phyloP scores from a whole-genome alignment of 495 filamentous ascomycete species.

The Talaromyces wortmannii region DNA sequence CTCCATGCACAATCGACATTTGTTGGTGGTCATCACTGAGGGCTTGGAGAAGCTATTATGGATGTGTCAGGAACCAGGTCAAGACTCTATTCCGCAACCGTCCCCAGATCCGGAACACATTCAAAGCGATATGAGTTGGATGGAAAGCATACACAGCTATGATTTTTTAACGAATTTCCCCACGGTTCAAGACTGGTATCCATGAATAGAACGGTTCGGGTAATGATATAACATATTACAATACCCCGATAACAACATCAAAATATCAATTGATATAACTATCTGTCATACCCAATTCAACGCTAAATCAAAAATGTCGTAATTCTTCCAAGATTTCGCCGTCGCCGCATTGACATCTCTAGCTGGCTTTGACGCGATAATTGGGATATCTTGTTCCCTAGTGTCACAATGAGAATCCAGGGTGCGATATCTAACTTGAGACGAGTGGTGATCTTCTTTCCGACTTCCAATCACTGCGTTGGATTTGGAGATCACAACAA shows the following conservation, averaged over 20 bases:
- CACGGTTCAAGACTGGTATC: constrained; percentile 18
- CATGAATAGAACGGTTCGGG: constrained; percentile 12
- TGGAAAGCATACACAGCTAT: constrained; percentile 24
- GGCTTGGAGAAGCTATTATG: constrained; percentile 14
- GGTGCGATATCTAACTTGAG: constrained; percentile 15
- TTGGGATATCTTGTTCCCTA: constrained; percentile 21
- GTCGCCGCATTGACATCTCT: not conserved
- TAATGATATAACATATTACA: not conserved
- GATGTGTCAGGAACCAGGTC: constrained; percentile 12
- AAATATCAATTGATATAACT: not conserved
- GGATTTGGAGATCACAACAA: constrained; percentile 21
- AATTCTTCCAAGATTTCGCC: constrained; percentile 19
- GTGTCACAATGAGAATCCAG: constrained; percentile 27
- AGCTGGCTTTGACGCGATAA: constrained; percentile 18
- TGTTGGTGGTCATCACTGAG: constrained; percentile 18
- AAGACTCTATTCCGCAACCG: constrained; percentile 2
- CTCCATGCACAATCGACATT: constrained; percentile 19
- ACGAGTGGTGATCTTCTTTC: constrained; percentile 21
- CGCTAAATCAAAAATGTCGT: constrained; percentile 25
- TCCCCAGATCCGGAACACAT: constrained; percentile 9
- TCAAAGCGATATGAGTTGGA: constrained; percentile 16
- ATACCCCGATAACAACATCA: constrained; percentile 1
- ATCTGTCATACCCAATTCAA: constrained; percentile 14
- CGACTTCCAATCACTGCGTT: constrained; percentile 22
- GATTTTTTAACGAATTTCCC: constrained; percentile 22